Evolutionary conservation across 768 basidiomycete genomes (phyloP).

Genomic region (Cystofilobasidium ferigula): DNA sequence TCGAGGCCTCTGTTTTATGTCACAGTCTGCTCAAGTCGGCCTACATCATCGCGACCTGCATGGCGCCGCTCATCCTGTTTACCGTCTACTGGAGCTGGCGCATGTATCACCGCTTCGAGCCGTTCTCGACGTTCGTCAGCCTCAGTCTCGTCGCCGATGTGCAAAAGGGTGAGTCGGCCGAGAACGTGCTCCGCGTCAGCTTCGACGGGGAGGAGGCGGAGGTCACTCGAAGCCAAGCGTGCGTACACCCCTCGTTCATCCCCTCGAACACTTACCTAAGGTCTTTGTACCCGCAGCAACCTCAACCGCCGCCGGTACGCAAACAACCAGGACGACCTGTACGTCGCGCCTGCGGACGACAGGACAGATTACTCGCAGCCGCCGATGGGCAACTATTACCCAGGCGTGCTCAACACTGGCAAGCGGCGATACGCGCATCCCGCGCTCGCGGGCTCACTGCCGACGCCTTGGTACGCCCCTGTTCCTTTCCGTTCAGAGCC

Average conservation of each 20-base stretch:
- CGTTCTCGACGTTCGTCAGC: conserved; percentile 68
- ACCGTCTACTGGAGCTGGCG: conserved; percentile 75
- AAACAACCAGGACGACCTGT: conserved; percentile 84
- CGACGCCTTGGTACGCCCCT: conserved; percentile 82
- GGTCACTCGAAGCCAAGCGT: conserved; percentile 84
- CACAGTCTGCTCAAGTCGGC: conserved; percentile 54
- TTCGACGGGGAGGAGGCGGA: conserved; percentile 40
- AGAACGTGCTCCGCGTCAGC: conserved; percentile 56
- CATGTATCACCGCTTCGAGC: conserved; percentile 54
- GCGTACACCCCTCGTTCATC: conserved; percentile 27
- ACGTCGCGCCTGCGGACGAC: conserved; percentile 89
- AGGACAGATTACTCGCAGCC: conserved; percentile 94
- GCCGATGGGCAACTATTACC: conserved; percentile 91
- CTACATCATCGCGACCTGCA: conserved; percentile 50
- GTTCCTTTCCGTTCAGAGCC: not conserved
- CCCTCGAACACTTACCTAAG: not conserved
- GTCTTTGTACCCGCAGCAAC: conserved; percentile 43
- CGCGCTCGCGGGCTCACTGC: conserved; percentile 81
- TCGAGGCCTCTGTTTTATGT: too few species aligned
- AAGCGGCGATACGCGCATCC: conserved; percentile 81
- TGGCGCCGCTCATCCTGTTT: conserved; percentile 63
- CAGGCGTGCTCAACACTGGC: conserved; percentile 63
- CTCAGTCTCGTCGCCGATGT: conserved; percentile 80
- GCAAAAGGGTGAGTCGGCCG: conserved; percentile 74
- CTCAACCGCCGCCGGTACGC: conserved; percentile 78